phyloP scores from a whole-genome alignment of 345 rosid genomes.

The Ailanthus altissimus region DNA sequence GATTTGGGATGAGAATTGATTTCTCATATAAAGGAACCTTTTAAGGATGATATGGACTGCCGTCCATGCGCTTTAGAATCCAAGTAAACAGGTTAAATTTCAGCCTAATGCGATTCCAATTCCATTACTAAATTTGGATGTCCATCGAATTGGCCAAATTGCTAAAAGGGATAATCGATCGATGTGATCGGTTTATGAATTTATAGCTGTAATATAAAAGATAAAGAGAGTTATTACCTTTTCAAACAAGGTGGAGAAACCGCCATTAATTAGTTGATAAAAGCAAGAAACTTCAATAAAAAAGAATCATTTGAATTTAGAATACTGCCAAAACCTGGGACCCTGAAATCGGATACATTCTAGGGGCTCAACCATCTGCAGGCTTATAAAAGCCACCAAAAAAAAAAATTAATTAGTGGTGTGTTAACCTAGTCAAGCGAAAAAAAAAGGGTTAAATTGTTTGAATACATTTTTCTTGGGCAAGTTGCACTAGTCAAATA shows the following conservation, averaged over 20 bases:
- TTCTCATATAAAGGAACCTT: neutral
- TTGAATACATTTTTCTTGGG: neutral
- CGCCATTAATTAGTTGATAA: neutral
- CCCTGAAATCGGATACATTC: neutral
- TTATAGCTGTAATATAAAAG: neutral
- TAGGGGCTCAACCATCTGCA: neutral
- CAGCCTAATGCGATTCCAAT: neutral
- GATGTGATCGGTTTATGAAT: neutral
- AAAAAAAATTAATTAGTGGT: too few relatives aligned
- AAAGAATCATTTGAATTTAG: neutral
- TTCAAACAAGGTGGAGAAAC: neutral
- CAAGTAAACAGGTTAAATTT: neutral
- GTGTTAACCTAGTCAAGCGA: too few relatives aligned
- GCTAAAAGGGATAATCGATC: neutral
- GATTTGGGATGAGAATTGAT: neutral
- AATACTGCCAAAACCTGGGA: neutral
- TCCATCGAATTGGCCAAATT: neutral
- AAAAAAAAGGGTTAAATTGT: neutral
- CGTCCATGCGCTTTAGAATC: neutral
- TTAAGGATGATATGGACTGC: neutral
- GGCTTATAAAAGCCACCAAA: too few relatives aligned
- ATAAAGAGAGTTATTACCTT: neutral
- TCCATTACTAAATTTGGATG: too few relatives aligned
- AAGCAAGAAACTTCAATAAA: neutral
- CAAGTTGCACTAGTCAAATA: constrained; percentile 6